Evolutionary conservation across 495 filamentous ascomycete species (phyloP), one percentile per base, ranked within the genome.

Genomic region (Neurospora sp.): DNA sequence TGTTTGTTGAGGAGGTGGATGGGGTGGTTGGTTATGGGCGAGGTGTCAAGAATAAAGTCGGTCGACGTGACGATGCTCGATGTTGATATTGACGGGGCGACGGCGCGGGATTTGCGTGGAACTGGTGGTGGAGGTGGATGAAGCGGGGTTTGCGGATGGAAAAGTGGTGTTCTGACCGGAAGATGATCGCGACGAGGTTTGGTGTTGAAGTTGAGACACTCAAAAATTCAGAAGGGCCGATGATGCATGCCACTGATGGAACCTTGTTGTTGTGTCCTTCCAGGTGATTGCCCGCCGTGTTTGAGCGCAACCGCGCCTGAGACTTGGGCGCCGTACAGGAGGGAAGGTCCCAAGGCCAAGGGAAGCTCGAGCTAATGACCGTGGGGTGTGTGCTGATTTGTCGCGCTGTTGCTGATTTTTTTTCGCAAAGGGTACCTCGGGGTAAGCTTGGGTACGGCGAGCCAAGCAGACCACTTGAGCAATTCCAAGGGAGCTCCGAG

Each of bases 221-320:
- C 80, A 73, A 82, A 82, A 82, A 81, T 75, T 82, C 77, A 70
- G 69, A 77, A 75, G 76, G 42, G 74, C 73, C 68, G 77, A 71
- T 74, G 77, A 74, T 78, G 77, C 71, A 74, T 76, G 74, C 71
- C 61, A 37, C 31, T 70, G 53, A 71, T 76, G 47, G 69, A 72
- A 37, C 53, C 53, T 31, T 75, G 76, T 72, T 74, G 74, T 75
- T 80, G 76, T 76, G 75, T 73, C 77, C 73, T 71, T 74, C 69
- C 47, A 47, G 35, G 69, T 69, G 53, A 69, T 70, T 22, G 39
- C 45, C 69, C 69, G 39, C 40, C 71, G 73, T 77, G 53, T 37
- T 65, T 65, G 53, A 35, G 53, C 22, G 53, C 53, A 18, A 37
- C 27, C 27, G 27, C 14, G 53, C 53, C 53, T 35, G 53, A 65